phyloP scores from a whole-genome alignment of 768 basidiomycete genomes.

The Kockovaella imperatae region DNA sequence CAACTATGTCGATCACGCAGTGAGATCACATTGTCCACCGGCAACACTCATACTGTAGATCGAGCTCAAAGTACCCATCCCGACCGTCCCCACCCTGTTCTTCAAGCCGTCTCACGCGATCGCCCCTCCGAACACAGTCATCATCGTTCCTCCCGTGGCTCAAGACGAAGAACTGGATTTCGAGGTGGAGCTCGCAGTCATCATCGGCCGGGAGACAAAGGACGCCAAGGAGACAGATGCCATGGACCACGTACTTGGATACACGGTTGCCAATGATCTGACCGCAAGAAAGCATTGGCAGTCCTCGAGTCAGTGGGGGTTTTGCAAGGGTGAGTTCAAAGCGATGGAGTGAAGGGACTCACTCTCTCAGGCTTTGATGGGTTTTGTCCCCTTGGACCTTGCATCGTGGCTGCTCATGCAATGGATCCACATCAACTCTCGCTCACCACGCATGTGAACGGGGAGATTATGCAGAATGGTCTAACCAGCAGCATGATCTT shows the following conservation, averaged over 20 bases:
- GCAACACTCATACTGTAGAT: neutral
- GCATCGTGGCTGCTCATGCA: conserved; percentile 24
- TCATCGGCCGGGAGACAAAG: conserved; percentile 71
- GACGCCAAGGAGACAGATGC: conserved; percentile 69
- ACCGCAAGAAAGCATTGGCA: conserved; percentile 18
- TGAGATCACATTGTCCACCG: neutral
- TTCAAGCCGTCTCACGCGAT: conserved; percentile 32
- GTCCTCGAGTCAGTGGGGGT: conserved; percentile 19
- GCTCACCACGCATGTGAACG: conserved; percentile 18
- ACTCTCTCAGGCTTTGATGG: conserved; percentile 31
- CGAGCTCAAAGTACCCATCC: conserved; percentile 17
- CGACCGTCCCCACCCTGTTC: conserved; percentile 27
- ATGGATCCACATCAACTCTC: conserved; percentile 22
- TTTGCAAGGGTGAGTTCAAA: conserved; percentile 13
- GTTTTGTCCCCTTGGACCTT: conserved; percentile 40
- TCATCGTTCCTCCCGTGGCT: conserved; percentile 8
- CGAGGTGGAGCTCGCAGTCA: conserved; percentile 48
- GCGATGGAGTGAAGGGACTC: neutral
- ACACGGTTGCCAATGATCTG: conserved; percentile 16
- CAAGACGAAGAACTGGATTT: conserved; percentile 30
- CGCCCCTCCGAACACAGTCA: conserved; percentile 10
- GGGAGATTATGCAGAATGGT: conserved; percentile 15
- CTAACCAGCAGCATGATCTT: conserved; percentile 17
- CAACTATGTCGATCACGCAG: conserved; percentile 28
- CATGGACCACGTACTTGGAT: conserved; percentile 75